phyloP scores from a whole-genome alignment of 257 asterid species.

The Leonotis leonurus region DNA sequence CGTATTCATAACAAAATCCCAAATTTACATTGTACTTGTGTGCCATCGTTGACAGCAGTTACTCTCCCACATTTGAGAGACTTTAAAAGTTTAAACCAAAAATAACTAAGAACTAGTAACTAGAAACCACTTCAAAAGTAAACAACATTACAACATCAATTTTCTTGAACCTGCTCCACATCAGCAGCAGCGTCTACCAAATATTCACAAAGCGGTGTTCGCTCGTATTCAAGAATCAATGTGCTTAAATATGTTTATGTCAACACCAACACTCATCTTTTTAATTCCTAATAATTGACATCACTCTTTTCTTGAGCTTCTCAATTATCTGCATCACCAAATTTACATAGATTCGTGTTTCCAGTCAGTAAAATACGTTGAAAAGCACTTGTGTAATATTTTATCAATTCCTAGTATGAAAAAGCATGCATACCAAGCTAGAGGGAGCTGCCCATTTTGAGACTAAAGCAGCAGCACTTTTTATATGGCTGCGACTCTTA shows the following conservation, averaged over 20 bases:
- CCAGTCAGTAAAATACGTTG: background rate
- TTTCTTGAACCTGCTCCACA: background rate
- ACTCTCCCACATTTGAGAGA: background rate
- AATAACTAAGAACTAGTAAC: background rate
- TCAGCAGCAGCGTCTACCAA: background rate
- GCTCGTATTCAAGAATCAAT: conserved; percentile 1
- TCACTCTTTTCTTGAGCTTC: conserved; percentile 46
- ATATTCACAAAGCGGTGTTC: conserved; percentile 2
- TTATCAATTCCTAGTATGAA: background rate
- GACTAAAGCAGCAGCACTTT: conserved; percentile 50
- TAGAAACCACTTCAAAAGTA: background rate
- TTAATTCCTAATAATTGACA: conserved; percentile 43
- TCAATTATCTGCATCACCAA: conserved; percentile 43
- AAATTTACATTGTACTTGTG: background rate
- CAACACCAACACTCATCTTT: conserved; percentile 24
- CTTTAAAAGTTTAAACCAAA: conserved; percentile 3
- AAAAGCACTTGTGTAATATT: background rate
- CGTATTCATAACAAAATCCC: background rate
- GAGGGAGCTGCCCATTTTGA: conserved; percentile 64
- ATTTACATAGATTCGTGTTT: background rate
- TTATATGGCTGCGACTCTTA: conserved; percentile 43
- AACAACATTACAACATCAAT: background rate
- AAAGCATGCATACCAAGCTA: conserved; percentile 40
- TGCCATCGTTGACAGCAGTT: no score
- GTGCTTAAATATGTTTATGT: conserved; percentile 27